These are phyloP conservation scores for Cinnamomum micranthum DNA, from an alignment of 164 flowering plant species.

Conservation along the genomic window DNA sequence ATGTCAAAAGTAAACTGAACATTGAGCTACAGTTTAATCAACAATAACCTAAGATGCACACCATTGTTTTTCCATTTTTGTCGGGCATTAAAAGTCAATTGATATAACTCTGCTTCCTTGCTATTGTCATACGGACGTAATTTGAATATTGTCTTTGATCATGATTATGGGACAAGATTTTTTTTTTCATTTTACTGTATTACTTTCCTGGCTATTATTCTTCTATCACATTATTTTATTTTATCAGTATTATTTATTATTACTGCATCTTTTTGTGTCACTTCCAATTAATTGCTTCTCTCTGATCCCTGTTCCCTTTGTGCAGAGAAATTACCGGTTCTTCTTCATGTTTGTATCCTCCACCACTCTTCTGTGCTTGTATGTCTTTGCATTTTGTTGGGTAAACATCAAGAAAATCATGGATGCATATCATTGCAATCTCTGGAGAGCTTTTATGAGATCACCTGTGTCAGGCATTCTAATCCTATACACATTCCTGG, in stretches of 20 bases:
- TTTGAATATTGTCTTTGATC: too few species aligned
- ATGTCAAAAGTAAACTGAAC: not conserved
- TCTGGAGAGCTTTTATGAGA: slow-evolving; percentile 49
- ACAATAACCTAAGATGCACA: not conserved
- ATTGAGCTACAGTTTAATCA: not conserved
- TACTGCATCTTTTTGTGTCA: not conserved
- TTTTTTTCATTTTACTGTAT: not conserved
- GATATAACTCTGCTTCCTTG: not conserved
- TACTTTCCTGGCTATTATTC: not conserved
- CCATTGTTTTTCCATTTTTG: not conserved
- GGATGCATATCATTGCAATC: slow-evolving; percentile 23
- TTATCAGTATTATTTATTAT: too few species aligned
- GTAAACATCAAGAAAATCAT: slow-evolving; percentile 41
- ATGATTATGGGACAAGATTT: too few species aligned
- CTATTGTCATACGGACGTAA: not conserved
- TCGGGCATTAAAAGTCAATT: not conserved
- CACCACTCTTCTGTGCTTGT: slow-evolving; percentile 56
- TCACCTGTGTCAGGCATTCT: slow-evolving; percentile 54
- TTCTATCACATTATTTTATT: not conserved
- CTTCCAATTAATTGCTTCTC: not conserved
- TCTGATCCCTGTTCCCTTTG: not conserved
- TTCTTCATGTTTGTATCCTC: slow-evolving; percentile 73
- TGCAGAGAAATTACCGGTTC: slow-evolving; percentile 72
- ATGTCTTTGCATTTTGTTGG: slow-evolving; percentile 62
- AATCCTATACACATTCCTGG: slow-evolving; percentile 52